phyloP scores from a whole-genome alignment of 2,329 filamentous ascomycete species.

The Chaetomium sp. region DNA sequence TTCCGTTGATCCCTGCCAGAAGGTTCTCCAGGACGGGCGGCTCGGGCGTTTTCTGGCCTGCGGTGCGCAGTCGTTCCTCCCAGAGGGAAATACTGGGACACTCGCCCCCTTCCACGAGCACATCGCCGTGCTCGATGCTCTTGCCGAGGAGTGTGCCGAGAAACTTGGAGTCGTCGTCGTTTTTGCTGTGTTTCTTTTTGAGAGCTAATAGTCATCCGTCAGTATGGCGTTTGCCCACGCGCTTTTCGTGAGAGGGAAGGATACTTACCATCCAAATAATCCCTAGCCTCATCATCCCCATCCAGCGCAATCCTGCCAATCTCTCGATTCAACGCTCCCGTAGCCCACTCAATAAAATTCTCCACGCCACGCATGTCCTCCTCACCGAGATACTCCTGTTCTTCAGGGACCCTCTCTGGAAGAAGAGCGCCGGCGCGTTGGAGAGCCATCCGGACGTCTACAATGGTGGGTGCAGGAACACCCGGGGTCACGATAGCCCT shows the following conservation, averaged over 20 bases:
- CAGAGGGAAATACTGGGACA: conserved; percentile 62
- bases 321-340: conserved; percentile 66
- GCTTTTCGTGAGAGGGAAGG: not conserved
- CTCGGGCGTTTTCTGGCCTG: conserved; percentile 26
- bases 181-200: conserved; percentile 89
- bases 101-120: conserved; percentile 73
- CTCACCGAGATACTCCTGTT: conserved; percentile 62
- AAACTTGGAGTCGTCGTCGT: conserved; percentile 79
- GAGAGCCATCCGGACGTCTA: conserved; percentile 79
- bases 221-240: not conserved
- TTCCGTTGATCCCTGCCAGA: not conserved
- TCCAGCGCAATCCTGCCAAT: conserved; percentile 77
- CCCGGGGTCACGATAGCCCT: not conserved
- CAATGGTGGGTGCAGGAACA: conserved; percentile 49
- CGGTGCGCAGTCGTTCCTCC: conserved; percentile 39
- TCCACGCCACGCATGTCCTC: conserved; percentile 75
- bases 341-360: conserved; percentile 73
- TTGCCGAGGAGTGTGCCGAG: conserved; percentile 78
- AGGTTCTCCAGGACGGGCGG: conserved; percentile 16
- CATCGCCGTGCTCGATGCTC: conserved; percentile 59
- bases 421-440: conserved; percentile 71
- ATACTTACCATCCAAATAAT: conserved; percentile 60
- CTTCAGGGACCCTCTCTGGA: conserved; percentile 58
- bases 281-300: conserved; percentile 55
- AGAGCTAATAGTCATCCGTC: conserved; percentile 45